phyloP scores from a whole-genome alignment of 208 protist species.

The Herpetomonas samuelpessoai region DNA sequence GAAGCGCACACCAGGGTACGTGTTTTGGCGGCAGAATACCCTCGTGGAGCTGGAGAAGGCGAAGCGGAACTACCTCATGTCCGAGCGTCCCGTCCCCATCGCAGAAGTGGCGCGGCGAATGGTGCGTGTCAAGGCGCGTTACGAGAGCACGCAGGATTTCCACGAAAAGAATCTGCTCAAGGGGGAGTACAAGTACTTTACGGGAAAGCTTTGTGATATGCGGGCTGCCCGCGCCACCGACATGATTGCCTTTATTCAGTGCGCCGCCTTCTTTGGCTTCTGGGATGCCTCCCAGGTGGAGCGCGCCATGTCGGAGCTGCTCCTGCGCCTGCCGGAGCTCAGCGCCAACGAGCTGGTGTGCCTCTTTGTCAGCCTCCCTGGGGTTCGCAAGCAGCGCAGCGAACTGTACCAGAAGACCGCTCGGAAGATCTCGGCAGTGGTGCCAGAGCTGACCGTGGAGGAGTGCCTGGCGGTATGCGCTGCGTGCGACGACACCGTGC shows the following conservation, averaged over 20 bases:
- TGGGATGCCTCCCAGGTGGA: constrained; percentile 85
- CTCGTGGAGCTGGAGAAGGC: constrained; percentile 73
- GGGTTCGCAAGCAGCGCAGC: constrained; percentile 59
- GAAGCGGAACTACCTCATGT: constrained; percentile 75
- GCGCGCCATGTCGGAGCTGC: constrained; percentile 58
- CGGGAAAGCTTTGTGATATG: constrained; percentile 84
- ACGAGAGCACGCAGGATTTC: constrained; percentile 71
- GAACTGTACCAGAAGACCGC: constrained; percentile 44
- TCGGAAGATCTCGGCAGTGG: constrained; percentile 34
- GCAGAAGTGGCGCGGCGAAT: constrained; percentile 85
- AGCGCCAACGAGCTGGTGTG: constrained; percentile 48
- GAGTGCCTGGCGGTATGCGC: constrained; percentile 62
- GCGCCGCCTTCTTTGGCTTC: constrained; percentile 85
- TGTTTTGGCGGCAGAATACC: constrained; percentile 86
- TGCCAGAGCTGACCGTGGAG: constrained; percentile 69
- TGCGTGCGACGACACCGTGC: constrained; percentile 43
- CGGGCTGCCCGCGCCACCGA: constrained; percentile 57
- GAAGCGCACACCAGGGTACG: constrained; percentile 85
- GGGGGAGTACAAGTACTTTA: constrained; percentile 94
- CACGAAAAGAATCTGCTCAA: constrained; percentile 84
- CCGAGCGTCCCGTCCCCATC: constrained; percentile 68
- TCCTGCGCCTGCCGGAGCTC: constrained; percentile 48
- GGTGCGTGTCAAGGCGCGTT: constrained; percentile 71
- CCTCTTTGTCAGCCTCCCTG: constrained; percentile 65
- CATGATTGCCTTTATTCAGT: constrained; percentile 79